phyloP scores from a whole-genome alignment of 2,329 filamentous ascomycete genomes.

The Neopestalotiopsis clavispora region DNA sequence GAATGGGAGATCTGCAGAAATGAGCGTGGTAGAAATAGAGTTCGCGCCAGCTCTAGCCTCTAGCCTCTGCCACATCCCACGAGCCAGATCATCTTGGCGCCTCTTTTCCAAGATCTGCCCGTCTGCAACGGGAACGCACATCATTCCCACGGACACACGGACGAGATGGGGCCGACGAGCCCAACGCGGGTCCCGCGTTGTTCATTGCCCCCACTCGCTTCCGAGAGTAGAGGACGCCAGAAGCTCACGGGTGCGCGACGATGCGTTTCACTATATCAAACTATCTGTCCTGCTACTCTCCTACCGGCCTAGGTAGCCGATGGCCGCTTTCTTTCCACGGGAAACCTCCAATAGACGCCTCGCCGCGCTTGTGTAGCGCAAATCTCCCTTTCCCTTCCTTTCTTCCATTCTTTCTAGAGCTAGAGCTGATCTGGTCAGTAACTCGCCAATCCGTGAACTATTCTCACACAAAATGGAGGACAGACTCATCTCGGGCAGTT shows the following conservation, averaged over 20 bases:
- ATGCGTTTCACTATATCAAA: slow-evolving; percentile 8
- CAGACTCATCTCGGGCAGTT: neutral
- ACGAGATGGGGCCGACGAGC: neutral
- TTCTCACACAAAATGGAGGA: neutral
- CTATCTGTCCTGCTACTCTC: neutral
- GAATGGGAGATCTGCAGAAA: neutral
- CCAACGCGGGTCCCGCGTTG: neutral
- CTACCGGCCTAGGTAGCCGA: neutral
- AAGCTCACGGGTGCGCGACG: slow-evolving; percentile 6
- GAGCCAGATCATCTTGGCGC: neutral
- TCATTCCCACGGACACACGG: slow-evolving; percentile 1
- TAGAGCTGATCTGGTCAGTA: slow-evolving; percentile 4
- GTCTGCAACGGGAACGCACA: neutral
- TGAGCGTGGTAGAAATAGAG: slow-evolving; percentile 12
- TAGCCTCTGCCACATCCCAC: neutral
- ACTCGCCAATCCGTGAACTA: neutral
- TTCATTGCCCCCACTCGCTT: neutral
- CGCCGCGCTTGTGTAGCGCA: neutral
- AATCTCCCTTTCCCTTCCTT: neutral
- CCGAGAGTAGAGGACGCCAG: neutral
- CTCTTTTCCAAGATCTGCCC: neutral
- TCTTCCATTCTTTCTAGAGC: neutral
- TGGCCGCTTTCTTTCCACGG: neutral
- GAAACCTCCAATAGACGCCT: slow-evolving; percentile 4
- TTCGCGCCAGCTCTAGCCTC: slow-evolving; percentile 4